Percentiles rank a stretch among this genome's conserved stretches.
phyloP scores from a whole-genome alignment of 2,329 filamentous ascomycete genomes.

The Coniochaeta sp. region DNA sequence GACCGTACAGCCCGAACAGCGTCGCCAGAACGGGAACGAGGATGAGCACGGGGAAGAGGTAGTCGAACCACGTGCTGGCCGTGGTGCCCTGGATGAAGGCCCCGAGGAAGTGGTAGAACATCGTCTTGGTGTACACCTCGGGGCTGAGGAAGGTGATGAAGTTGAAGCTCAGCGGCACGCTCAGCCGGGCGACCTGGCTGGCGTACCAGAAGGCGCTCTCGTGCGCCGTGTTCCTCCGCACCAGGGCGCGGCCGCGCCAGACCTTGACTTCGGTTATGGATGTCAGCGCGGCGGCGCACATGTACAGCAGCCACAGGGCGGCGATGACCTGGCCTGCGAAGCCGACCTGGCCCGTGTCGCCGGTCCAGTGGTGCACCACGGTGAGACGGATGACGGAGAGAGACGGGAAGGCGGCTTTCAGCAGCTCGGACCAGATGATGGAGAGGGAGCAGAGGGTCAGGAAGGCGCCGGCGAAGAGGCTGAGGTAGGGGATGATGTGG shows the following conservation, averaged over 20 bases:
- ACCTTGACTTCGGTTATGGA: slow-evolving; percentile 90
- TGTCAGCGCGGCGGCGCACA: slow-evolving; percentile 82
- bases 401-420: slow-evolving; percentile 72
- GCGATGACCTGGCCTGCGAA: slow-evolving; percentile 82
- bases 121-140: slow-evolving; percentile 65
- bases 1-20: slow-evolving; percentile 82
- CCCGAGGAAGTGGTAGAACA: slow-evolving; percentile 84
- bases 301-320: slow-evolving; percentile 87
- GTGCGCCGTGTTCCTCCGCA: slow-evolving; percentile 82
- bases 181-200: slow-evolving; percentile 84
- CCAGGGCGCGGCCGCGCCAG: slow-evolving; percentile 92
- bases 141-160: slow-evolving; percentile 83
- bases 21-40: slow-evolving; percentile 79
- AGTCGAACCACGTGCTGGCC: slow-evolving; percentile 76
- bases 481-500: slow-evolving; percentile 61
- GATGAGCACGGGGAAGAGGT: slow-evolving; percentile 82
- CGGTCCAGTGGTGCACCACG: slow-evolving; percentile 68
- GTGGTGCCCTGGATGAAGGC: slow-evolving; percentile 74
- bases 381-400: slow-evolving; percentile 62
- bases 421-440: slow-evolving; percentile 88
- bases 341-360: slow-evolving; percentile 66
- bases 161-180: slow-evolving; percentile 90
- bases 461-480: slow-evolving; percentile 57
- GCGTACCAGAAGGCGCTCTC: slow-evolving; percentile 96
- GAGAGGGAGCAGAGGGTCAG: slow-evolving; percentile 69